Base-by-base conservation (phyloP, 2,329 filamentous ascomycete species). In the Ceratocystis huliohia region DNA sequence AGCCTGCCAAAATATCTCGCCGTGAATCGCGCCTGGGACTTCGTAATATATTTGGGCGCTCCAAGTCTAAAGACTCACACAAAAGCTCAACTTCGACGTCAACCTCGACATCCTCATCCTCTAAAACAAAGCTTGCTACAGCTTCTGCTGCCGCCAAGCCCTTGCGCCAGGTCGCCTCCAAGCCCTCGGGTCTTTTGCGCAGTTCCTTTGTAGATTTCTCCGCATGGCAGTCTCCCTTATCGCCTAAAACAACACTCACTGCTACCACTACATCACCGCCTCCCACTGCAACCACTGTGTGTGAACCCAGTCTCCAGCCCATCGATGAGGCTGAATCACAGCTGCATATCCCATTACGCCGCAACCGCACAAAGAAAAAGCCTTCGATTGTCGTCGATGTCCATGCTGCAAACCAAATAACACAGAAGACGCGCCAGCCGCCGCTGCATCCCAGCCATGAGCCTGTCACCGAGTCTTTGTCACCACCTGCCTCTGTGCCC, bases 21-120 rank as follows among this genome's bases (percentile, higher is more conserved):
- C 75, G 81, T 69, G 81, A 83, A 68, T 84, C 82, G 17, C 80
- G 76, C 67, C 71, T 83, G 63, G 81, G 79, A 2, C 72, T 84
- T 62, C 76, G 80, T 65, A 79, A 74, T 69, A 75, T 85, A 7
- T 84, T 85, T 69, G 75, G 77, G 50, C 77, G 79, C 68, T 75
- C 75, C 22, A 82, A 76, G 71, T 63, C 73, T 2, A 70, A 71
- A 13, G 76, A 75, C 45, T 37, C 30, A 30, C 65, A 53, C 44
- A 15, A 41, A 13, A 41, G 37, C 37, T 41, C 37, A 41, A 41
- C 37, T 41, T 41, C 37, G 10, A 41, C 37, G 13, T 41, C 37
- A 41, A 41, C 37, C 37, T 41, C 37, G 10, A 13, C 5, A 50
- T 20, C 7, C 7, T 22, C 46, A 50, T 41, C 37, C 46, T n/a